A percentile compares a stretch with the other conserved stretches of the same genome.
phyloP scores from a whole-genome alignment of 2,329 filamentous ascomycete genomes.

The Malbranchea cinnamomea region DNA sequence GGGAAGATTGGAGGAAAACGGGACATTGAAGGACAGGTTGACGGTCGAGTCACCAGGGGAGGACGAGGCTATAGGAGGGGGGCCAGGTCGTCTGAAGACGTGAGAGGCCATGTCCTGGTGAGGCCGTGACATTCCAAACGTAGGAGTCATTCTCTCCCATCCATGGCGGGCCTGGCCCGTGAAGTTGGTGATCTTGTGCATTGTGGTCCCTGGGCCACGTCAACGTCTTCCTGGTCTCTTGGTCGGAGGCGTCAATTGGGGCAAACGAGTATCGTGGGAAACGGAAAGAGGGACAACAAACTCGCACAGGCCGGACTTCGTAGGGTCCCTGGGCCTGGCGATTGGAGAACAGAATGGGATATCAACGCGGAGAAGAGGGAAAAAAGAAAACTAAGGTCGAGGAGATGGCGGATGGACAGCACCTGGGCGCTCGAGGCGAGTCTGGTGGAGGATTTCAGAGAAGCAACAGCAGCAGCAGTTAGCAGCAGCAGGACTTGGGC shows the following conservation, averaged over 20 bases:
- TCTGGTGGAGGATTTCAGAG: slow-evolving; percentile 7
- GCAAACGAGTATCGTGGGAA: slow-evolving; percentile 9
- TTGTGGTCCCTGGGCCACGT: slow-evolving; percentile 22
- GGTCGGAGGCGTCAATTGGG: slow-evolving; percentile 17
- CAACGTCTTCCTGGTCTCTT: slow-evolving; percentile 1
- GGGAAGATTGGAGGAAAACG: slow-evolving; percentile 80
- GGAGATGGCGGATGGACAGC: slow-evolving; percentile 12
- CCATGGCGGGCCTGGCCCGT: slow-evolving; percentile 51
- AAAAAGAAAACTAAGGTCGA: slow-evolving; percentile 8
- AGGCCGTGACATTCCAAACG: slow-evolving; percentile 47
- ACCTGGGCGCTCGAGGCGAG: not conserved
- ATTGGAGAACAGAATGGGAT: not conserved
- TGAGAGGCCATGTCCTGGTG: slow-evolving; percentile 40
- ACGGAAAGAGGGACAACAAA: slow-evolving; percentile 8
- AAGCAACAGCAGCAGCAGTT: slow-evolving; percentile 5
- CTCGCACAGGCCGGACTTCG: not conserved
- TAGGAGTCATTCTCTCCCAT: slow-evolving; percentile 52
- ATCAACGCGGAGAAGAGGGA: not conserved
- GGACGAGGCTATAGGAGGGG: slow-evolving; percentile 42
- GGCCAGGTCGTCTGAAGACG: slow-evolving; percentile 41
- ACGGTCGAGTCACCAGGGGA: slow-evolving; percentile 66
- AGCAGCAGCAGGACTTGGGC: slow-evolving; percentile 2
- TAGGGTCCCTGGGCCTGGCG: not conserved
- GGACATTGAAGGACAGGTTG: slow-evolving; percentile 93
- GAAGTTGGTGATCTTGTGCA: slow-evolving; percentile 57